Evolutionary conservation across 495 filamentous ascomycete species (phyloP).

Genomic region (Aspergillus biplanus): DNA sequence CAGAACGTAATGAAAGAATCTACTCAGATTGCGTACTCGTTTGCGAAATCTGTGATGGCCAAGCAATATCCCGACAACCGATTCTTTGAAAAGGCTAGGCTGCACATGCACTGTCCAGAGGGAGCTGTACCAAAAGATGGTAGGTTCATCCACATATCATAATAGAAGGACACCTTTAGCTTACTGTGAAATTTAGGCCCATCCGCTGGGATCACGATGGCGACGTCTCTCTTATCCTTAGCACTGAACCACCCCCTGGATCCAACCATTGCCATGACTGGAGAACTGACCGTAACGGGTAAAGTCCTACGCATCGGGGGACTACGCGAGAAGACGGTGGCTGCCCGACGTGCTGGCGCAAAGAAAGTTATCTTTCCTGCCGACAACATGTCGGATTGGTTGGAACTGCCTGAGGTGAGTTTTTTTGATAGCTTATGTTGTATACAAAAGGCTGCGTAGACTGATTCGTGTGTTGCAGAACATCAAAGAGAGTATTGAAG

Average conservation of each 20-base stretch:
- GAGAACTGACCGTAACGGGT: slow-evolving; percentile 95
- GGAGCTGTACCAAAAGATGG: slow-evolving; percentile 96
- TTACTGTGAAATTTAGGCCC: slow-evolving; percentile 54
- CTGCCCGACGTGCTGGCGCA: slow-evolving; percentile 89
- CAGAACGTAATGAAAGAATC: slow-evolving; percentile 99
- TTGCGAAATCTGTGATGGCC: slow-evolving; percentile 87
- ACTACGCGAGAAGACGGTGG: slow-evolving; percentile 97
- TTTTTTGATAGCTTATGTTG: slow-evolving; percentile 2
- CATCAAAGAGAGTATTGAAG: slow-evolving; percentile 94
- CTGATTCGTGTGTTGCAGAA: slow-evolving; percentile 62
- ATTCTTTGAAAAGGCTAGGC: slow-evolving; percentile 94
- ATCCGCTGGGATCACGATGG: slow-evolving; percentile 96
- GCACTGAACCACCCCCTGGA: slow-evolving; percentile 78
- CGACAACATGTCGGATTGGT: slow-evolving; percentile 95
- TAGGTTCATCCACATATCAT: slow-evolving; percentile 29
- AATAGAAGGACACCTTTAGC: not conserved
- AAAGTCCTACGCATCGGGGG: slow-evolving; percentile 97
- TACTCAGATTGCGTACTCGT: slow-evolving; percentile 90
- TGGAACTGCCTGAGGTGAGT: slow-evolving; percentile 91
- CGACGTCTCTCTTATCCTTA: slow-evolving; percentile 83
- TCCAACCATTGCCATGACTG: slow-evolving; percentile 95
- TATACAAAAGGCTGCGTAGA: not conserved
- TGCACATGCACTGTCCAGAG: slow-evolving; percentile 97
- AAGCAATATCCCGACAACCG: slow-evolving; percentile 82
- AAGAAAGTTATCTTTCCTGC: slow-evolving; percentile 94